Percentiles rank a stretch among this genome's conserved stretches.
Conservation (phyloP, 352 stramenopile species). For the Phytophthora citricola region DNA sequence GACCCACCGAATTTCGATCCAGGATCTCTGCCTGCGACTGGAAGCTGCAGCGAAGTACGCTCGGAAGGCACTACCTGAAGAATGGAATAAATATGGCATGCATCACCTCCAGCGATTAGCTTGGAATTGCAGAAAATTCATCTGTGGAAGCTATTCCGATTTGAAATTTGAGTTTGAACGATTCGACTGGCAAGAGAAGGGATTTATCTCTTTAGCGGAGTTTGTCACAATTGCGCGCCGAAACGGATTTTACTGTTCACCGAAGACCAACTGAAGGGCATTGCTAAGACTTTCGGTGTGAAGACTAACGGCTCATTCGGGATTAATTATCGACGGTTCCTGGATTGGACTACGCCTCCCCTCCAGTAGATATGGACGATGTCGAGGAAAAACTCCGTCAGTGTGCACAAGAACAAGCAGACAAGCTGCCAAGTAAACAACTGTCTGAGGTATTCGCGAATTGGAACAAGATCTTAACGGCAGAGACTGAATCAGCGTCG, state of each 20-base stretch:
- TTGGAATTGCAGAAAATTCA: constrained; percentile 57
- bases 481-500: constrained; percentile 28
- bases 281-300: constrained; percentile 62
- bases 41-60: constrained; percentile 36
- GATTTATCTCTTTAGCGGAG: constrained; percentile 51
- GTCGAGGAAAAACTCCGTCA: constrained; percentile 61
- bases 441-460: constrained; percentile 45
- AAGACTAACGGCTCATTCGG: constrained; percentile 56
- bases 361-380: constrained; percentile 42
- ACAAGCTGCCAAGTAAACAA: constrained; percentile 35
- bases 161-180: constrained; percentile 64
- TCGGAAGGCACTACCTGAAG: constrained; percentile 3
- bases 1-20: constrained; percentile 40
- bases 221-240: constrained; percentile 51
- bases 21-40: constrained; percentile 42
- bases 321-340: constrained; percentile 71
- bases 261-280: constrained; percentile 40
- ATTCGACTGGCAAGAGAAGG: constrained; percentile 67
- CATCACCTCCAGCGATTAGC: constrained; percentile 54
- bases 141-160: constrained; percentile 39
- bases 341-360: constrained; percentile 70
- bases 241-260: constrained; percentile 61
- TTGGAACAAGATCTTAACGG: constrained; percentile 53
- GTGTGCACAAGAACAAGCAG: constrained; percentile 44
- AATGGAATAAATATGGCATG: constrained; percentile 53